Evolutionary conservation across 352 stramenopile species (phyloP).

Genomic region (Phytophthora parvispora): DNA sequence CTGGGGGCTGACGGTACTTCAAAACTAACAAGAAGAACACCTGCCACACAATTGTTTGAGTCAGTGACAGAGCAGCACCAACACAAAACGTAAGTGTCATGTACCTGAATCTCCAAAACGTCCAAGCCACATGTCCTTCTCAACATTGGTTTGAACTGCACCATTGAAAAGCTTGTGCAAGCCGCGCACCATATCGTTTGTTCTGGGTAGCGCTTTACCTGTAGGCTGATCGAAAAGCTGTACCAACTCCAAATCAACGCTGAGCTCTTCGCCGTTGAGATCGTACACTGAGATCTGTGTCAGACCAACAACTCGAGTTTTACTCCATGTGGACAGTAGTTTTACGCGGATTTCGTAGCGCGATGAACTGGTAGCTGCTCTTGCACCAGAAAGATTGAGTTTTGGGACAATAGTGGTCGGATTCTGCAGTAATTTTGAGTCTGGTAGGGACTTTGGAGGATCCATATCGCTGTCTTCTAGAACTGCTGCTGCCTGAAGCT

Average conservation of each 20-base stretch:
- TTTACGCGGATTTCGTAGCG: slow-evolving; percentile 65
- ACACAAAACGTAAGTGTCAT: background rate
- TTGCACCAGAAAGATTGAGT: slow-evolving; percentile 28
- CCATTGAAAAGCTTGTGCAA: slow-evolving; percentile 68
- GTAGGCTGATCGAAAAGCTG: slow-evolving; percentile 67
- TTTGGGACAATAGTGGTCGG: slow-evolving; percentile 27
- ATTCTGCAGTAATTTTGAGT: slow-evolving; percentile 7
- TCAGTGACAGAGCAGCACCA: background rate
- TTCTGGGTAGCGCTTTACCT: slow-evolving; percentile 57
- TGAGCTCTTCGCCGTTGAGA: slow-evolving; percentile 61
- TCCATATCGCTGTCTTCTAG: background rate
- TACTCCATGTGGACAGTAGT: slow-evolving; percentile 76
- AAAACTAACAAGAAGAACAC: slow-evolving; percentile 68
- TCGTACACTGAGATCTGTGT: slow-evolving; percentile 81
- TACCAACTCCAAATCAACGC: slow-evolving; percentile 50
- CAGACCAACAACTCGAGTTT: slow-evolving; percentile 66
- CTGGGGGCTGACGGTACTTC: slow-evolving; percentile 46
- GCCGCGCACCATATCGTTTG: slow-evolving; percentile 76
- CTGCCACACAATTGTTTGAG: slow-evolving; percentile 16
- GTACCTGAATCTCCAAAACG: slow-evolving; percentile 64
- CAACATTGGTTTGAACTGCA: slow-evolving; percentile 63
- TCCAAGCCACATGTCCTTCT: slow-evolving; percentile 87
- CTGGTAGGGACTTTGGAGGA: background rate
- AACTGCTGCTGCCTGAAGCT: background rate
- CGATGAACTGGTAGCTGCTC: background rate